A percentile compares a stretch with the other conserved stretches of the same genome.
These are phyloP conservation scores for Apiotrichum mycotoxinovorans DNA, from an alignment of 1,284 basidiomycete genomes.

Conservation along the genomic window DNA sequence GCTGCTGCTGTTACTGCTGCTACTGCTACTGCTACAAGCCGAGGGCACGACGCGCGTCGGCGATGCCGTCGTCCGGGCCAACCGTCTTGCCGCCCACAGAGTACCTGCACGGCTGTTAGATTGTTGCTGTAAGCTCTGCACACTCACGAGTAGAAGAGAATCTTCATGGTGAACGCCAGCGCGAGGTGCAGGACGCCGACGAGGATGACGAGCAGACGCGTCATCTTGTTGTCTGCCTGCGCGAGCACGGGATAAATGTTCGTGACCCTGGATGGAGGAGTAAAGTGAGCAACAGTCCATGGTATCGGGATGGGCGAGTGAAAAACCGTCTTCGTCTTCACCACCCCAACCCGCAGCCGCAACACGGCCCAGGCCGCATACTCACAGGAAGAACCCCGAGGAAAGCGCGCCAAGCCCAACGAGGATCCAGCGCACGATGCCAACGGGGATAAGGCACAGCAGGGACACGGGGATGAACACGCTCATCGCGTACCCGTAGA, in stretches of 20 bases:
- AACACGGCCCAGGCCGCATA: neutral
- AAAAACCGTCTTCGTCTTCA: too few relatives aligned
- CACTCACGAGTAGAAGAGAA: constrained; percentile 69
- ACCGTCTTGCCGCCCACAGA: constrained; percentile 32
- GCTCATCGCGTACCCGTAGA: constrained; percentile 55
- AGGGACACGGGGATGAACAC: constrained; percentile 61
- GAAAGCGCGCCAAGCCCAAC: constrained; percentile 66
- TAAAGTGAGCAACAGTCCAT: neutral
- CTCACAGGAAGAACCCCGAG: constrained; percentile 75
- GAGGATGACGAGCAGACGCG: constrained; percentile 69
- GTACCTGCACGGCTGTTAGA: constrained; percentile 15
- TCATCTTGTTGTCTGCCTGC: constrained; percentile 76
- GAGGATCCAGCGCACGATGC: constrained; percentile 73
- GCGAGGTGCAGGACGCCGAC: constrained; percentile 67
- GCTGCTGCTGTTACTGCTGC: too few relatives aligned
- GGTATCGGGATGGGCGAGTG: too few relatives aligned
- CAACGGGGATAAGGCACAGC: constrained; percentile 73
- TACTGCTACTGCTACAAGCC: too few relatives aligned
- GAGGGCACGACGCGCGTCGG: too few relatives aligned
- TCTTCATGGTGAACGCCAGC: constrained; percentile 75
- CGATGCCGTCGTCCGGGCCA: constrained; percentile 29
- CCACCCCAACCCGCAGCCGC: neutral
- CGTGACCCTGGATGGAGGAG: constrained; percentile 47
- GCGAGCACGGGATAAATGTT: constrained; percentile 87
- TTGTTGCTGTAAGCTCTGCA: constrained; percentile 37